Evolutionary conservation across 495 filamentous ascomycete species (phyloP), one percentile per base, ranked within the genome.

Genomic region (Filosporella fistucella): DNA sequence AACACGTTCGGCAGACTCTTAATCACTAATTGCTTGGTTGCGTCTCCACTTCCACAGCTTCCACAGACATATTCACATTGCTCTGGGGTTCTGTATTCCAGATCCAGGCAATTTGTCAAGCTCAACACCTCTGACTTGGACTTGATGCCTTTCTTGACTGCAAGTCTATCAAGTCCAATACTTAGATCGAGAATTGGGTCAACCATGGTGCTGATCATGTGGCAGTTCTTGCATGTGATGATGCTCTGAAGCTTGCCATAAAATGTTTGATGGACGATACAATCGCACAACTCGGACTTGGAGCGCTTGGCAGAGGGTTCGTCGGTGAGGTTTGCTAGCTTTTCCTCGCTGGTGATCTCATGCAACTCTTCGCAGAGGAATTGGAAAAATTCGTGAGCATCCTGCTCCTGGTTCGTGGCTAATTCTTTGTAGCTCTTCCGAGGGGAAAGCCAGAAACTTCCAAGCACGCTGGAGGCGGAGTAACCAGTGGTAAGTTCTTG

Each of bases 381-480:
- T 60, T 93, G 87, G 68, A 95, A 89, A 64, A 91, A 96, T 59
- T 96, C 91, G 62, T 96, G 90, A 1, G 90, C 89, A 61, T 96
- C 91, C 66, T 95, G 91, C 64, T 95, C 89, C 49, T 87, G 83
- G 57, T 91, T 90, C n/a, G 89, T 88, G 9, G 88, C 85, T 21
- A 95, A 74, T n/a, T 85, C 78, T 72, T 90, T 68, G 18, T 72
- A 69, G 60, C 70, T 76, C 44, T 75, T 84, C 44, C 71, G 66
- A 53, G 70, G 75, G 10, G 80, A 81, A 47, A 86, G 81, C 88
- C 88, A 91, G 53, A 87, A 86, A 0, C 80, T 82, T 0, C 82
- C 73, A 24, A 96, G 79, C 45, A 95, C 85, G 47, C 82, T 86
- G 12, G 87, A 80, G 0, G 89, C 87, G 3, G 86, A 88, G 51